These are phyloP conservation scores for Umbellularia californica DNA, from an alignment of 164 flowering plant genomes.

Conservation along the genomic window DNA sequence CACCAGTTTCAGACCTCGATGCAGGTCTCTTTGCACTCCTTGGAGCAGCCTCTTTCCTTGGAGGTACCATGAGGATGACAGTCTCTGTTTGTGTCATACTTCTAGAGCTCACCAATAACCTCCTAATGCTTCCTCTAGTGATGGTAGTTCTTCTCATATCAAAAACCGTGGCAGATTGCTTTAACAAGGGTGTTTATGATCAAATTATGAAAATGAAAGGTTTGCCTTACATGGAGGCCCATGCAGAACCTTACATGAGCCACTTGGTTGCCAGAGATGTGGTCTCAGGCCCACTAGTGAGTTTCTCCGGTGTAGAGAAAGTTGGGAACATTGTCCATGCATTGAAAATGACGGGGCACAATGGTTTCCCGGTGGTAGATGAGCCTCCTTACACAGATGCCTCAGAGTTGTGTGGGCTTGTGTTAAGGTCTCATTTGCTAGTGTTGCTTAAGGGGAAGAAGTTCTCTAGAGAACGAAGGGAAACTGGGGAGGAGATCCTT, in stretches of 20 bases:
- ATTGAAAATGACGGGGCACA: conserved; percentile 51
- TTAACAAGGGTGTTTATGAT: conserved; percentile 89
- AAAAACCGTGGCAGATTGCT: conserved; percentile 83
- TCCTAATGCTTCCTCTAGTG: conserved; percentile 75
- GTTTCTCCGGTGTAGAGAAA: conserved; percentile 73
- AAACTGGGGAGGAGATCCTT: conserved; percentile 32
- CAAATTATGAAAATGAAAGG: conserved; percentile 89
- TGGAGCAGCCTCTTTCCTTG: conserved; percentile 95
- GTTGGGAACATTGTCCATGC: conserved; percentile 61
- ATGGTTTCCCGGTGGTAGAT: conserved; percentile 91
- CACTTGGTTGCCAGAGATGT: conserved; percentile 75
- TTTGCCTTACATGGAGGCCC: conserved; percentile 82
- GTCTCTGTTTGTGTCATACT: conserved; percentile 92
- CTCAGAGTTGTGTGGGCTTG: conserved; percentile 77
- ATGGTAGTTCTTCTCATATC: conserved; percentile 95
- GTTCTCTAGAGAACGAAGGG: conserved; percentile 41
- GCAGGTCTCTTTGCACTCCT: conserved; percentile 74
- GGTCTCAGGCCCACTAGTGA: conserved; percentile 70
- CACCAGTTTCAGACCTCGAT: conserved; percentile 56
- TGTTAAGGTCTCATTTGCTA: conserved; percentile 77
- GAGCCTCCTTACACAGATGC: conserved; percentile 75
- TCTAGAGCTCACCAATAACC: conserved; percentile 85
- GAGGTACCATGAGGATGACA: conserved; percentile 97
- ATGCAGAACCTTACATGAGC: conserved; percentile 93
- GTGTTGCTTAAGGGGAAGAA: conserved; percentile 67